phyloP scores from a whole-genome alignment of 2,329 filamentous ascomycete species.

The Zymoseptoria passerinii region DNA sequence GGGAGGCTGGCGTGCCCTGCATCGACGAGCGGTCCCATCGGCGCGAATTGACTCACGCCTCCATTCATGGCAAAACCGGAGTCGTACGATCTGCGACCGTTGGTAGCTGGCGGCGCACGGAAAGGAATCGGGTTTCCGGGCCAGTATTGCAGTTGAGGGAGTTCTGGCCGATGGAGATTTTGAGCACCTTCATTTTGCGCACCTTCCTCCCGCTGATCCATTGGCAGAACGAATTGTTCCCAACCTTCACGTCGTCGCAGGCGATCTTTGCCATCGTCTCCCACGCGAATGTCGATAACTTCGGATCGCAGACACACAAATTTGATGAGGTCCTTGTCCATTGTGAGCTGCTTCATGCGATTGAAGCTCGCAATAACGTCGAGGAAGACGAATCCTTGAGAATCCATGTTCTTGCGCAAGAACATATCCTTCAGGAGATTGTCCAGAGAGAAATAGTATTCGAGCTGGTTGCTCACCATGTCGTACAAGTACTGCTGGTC shows the following conservation, averaged over 20 bases:
- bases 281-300: constrained; percentile 64
- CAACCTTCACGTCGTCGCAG: constrained; percentile 68
- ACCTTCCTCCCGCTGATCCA: constrained; percentile 61
- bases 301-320: constrained; percentile 64
- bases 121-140: constrained; percentile 18
- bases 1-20: constrained; percentile 12
- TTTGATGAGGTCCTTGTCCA: constrained; percentile 65
- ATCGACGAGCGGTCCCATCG: constrained; percentile 15
- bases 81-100: constrained; percentile 24
- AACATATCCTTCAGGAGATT: constrained; percentile 92
- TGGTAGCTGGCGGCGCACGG: constrained; percentile 21
- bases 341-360: constrained; percentile 65
- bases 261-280: constrained; percentile 69
- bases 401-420: constrained; percentile 86
- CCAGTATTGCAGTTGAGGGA: constrained; percentile 27
- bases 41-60: constrained; percentile 13
- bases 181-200: constrained; percentile 67
- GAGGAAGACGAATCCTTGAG: constrained; percentile 81
- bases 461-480: constrained; percentile 54
- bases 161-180: constrained; percentile 34
- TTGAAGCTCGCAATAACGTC: constrained; percentile 77
- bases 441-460: constrained; percentile 96
- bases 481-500: constrained; percentile 49
- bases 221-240: constrained; percentile 68
- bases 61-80: constrained; percentile 22